Conservation (phyloP, 169 alveolate genomes). For the Babesia gibsoni region DNA sequence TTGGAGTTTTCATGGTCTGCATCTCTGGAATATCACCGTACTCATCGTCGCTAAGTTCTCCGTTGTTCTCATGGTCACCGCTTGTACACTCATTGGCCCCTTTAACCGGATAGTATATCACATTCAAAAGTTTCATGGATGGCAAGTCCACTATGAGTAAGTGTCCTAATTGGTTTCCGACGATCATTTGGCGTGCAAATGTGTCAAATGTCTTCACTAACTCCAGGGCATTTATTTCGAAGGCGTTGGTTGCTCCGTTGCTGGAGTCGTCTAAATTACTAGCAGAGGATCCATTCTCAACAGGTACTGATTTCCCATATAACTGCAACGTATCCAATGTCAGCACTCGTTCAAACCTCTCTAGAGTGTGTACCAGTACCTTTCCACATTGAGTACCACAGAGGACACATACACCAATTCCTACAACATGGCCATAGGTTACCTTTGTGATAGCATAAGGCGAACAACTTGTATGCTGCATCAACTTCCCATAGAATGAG, state of each 20-base stretch:
- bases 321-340: constrained; percentile 61
- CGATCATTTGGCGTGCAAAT: constrained; percentile 22
- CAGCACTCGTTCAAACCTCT: constrained; percentile 66
- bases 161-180: constrained; percentile 63
- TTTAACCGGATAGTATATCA: constrained; percentile 34
- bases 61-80: background rate
- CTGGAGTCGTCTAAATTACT: constrained; percentile 23
- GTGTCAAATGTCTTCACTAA: constrained; percentile 42
- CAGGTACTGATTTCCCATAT: background rate
- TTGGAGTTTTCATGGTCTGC: background rate
- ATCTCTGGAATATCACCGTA: constrained; percentile 1
- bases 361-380: constrained; percentile 62
- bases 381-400: constrained; percentile 75
- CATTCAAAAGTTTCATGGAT: constrained; percentile 37
- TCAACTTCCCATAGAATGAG: constrained; percentile 50
- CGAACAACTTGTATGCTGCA: constrained; percentile 68
- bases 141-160: constrained; percentile 47
- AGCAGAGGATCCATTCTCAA: background rate
- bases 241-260: constrained; percentile 17
- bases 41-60: constrained; percentile 13
- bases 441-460: constrained; percentile 73
- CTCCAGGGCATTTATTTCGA: constrained; percentile 45
- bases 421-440: constrained; percentile 71
- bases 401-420: constrained; percentile 68
- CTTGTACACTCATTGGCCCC: background rate